Evolutionary conservation across 495 filamentous ascomycete species (phyloP).

Genomic region (Corynascus novoguineensis): DNA sequence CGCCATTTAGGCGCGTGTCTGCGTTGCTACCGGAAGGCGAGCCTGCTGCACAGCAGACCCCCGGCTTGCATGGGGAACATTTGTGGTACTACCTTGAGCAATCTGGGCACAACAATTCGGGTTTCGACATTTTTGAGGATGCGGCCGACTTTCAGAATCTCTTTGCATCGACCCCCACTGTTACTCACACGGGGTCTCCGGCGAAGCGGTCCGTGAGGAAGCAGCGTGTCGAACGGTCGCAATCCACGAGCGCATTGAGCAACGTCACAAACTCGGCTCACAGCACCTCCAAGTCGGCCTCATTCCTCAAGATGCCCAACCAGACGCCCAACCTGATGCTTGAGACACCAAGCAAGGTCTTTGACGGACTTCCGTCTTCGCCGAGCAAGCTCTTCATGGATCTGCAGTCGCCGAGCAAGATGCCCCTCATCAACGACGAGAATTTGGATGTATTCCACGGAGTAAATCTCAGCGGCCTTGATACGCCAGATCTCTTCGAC

Average conservation of each 20-base stretch:
- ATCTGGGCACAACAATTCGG: slow-evolving; percentile 45
- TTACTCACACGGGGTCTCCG: slow-evolving; percentile 58
- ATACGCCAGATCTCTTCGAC: slow-evolving; percentile 47
- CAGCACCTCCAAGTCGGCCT: slow-evolving; percentile 42
- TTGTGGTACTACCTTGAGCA: slow-evolving; percentile 40
- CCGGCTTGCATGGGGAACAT: slow-evolving; percentile 61
- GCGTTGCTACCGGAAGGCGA: slow-evolving; percentile 48
- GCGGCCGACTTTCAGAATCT: slow-evolving; percentile 38
- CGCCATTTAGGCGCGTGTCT: slow-evolving; percentile 68
- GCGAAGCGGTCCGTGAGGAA: slow-evolving; percentile 67
- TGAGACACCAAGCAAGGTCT: slow-evolving; percentile 52
- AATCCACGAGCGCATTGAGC: slow-evolving; percentile 56
- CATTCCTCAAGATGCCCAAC: slow-evolving; percentile 41
- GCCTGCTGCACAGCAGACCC: slow-evolving; percentile 66
- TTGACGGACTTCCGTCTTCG: slow-evolving; percentile 44
- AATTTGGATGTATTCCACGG: slow-evolving; percentile 32
- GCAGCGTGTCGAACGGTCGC: slow-evolving; percentile 51
- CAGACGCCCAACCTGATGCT: slow-evolving; percentile 38
- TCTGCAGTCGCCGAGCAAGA: slow-evolving; percentile 43
- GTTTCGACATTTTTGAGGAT: slow-evolving; percentile 73
- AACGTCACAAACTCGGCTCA: slow-evolving; percentile 58
- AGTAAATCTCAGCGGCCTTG: slow-evolving; percentile 49
- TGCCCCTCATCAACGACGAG: slow-evolving; percentile 41
- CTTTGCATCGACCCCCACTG: slow-evolving; percentile 35
- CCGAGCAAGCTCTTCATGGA: slow-evolving; percentile 52